A percentile compares a stretch with the other conserved stretches of the same genome.
phyloP scores from a whole-genome alignment of 305 asterid species.

The Fraxinus nigra region DNA sequence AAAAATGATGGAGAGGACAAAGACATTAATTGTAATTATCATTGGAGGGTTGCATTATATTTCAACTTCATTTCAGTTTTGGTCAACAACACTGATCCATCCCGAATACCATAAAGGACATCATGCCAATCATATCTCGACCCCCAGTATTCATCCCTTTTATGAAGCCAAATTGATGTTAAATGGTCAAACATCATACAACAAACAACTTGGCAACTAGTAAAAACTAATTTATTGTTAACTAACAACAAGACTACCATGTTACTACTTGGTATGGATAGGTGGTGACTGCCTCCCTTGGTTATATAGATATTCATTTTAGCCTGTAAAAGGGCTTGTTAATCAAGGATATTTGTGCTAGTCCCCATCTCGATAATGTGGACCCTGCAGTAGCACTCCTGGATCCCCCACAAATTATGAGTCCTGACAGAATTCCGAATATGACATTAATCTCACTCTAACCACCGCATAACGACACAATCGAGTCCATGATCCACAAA shows the following conservation, averaged over 20 bases:
- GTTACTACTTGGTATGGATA: slow-evolving; percentile 2
- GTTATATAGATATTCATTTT: background rate
- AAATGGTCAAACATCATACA: slow-evolving; percentile 4
- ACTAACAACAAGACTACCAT: slow-evolving; percentile 5
- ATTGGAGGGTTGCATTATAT: background rate
- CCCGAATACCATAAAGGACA: background rate
- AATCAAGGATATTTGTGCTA: background rate
- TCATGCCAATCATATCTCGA: background rate
- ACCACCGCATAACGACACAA: background rate
- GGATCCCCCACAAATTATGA: background rate
- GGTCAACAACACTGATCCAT: background rate
- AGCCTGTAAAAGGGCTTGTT: slow-evolving; percentile 1
- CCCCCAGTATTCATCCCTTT: background rate
- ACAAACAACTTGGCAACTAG: background rate
- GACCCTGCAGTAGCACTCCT: background rate
- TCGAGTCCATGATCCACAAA: background rate
- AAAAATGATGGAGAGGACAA: background rate
- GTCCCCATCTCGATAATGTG: background rate
- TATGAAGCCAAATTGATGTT: background rate
- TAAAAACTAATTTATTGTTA: background rate
- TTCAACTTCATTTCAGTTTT: slow-evolving; percentile 1
- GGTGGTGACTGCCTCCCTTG: background rate
- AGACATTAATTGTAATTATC: background rate
- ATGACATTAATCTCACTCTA: background rate
- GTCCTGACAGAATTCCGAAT: background rate